phyloP scores from a whole-genome alignment of 805 yeast genomes.

The Cyberlindnera euphorbiae region DNA sequence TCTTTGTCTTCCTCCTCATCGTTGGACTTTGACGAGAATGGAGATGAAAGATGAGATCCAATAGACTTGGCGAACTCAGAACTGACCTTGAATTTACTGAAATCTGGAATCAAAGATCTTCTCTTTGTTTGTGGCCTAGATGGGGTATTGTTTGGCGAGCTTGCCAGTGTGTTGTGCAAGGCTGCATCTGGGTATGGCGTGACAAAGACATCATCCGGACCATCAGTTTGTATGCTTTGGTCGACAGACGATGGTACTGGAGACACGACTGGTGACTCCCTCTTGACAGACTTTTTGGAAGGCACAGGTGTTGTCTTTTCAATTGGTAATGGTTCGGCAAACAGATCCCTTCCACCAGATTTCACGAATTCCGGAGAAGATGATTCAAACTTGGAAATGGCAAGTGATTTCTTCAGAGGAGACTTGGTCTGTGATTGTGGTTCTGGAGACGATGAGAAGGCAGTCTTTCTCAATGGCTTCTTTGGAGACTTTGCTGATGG shows the following conservation, averaged over 20 bases:
- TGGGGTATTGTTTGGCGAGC: conserved; percentile 14
- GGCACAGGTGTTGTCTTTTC: too few relatives aligned
- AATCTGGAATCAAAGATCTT: conserved; percentile 28
- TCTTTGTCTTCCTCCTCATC: neutral
- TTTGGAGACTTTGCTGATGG: conserved; percentile 10
- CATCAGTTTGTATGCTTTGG: neutral
- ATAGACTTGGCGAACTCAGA: conserved; percentile 32
- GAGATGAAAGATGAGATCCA: neutral
- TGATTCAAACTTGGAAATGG: conserved; percentile 24
- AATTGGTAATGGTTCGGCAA: too few relatives aligned
- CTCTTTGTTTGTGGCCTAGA: conserved; percentile 16
- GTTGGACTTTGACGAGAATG: neutral
- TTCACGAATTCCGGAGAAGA: too few relatives aligned
- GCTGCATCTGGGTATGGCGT: conserved; percentile 16
- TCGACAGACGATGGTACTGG: neutral
- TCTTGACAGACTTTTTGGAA: too few relatives aligned
- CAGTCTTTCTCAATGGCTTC: conserved; percentile 21
- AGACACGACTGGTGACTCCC: too few relatives aligned
- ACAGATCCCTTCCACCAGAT: too few relatives aligned
- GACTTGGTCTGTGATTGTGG: conserved; percentile 14
- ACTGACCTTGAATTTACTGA: conserved; percentile 29
- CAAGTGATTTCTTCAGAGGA: conserved; percentile 21
- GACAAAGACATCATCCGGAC: conserved; percentile 1
- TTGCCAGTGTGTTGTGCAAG: conserved; percentile 7
- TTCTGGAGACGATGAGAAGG: conserved; percentile 28